A percentile compares a stretch with the other conserved stretches of the same genome.
Conservation (phyloP, 2,329 filamentous ascomycete genomes). For the Alternaria consortialis region DNA sequence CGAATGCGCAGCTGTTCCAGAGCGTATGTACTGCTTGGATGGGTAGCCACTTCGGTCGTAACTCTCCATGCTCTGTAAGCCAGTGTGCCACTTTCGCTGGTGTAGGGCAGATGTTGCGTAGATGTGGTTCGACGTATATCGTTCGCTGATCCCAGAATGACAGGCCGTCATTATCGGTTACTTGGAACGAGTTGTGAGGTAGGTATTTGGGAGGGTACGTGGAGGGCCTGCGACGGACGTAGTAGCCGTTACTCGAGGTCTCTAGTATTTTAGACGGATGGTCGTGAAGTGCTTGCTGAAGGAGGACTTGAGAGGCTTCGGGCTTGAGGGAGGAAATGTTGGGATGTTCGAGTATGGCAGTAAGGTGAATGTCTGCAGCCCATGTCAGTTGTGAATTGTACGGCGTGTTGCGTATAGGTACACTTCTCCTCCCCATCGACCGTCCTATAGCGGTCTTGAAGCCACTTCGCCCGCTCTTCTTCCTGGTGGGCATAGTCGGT, state of each 20-base stretch:
- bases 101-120: constrained; percentile 40
- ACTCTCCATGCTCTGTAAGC: constrained; percentile 40
- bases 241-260: constrained; percentile 36
- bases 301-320: constrained; percentile 37
- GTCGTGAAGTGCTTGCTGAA: constrained; percentile 39
- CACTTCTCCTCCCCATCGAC: constrained; percentile 40
- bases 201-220: constrained; percentile 44
- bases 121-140: constrained; percentile 50
- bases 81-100: constrained; percentile 44
- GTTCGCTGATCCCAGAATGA: constrained; percentile 49
- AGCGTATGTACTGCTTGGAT: constrained; percentile 46
- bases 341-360: constrained; percentile 41
- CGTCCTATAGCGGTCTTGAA: constrained; percentile 34
- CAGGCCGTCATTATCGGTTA: constrained; percentile 41
- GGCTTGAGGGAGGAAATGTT: constrained; percentile 45
- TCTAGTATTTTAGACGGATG: constrained; percentile 33
- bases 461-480: constrained; percentile 33
- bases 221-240: constrained; percentile 41
- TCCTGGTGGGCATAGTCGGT: constrained; percentile 50
- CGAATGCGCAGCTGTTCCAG: constrained; percentile 47
- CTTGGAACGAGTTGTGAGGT: constrained; percentile 34
- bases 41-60: constrained; percentile 46
- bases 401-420: constrained; percentile 3
- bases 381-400: not conserved
- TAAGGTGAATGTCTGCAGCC: constrained; percentile 44